Evolutionary conservation across 140 eudicot genomes (phyloP).

Genomic region (Anethum foeniculum): DNA sequence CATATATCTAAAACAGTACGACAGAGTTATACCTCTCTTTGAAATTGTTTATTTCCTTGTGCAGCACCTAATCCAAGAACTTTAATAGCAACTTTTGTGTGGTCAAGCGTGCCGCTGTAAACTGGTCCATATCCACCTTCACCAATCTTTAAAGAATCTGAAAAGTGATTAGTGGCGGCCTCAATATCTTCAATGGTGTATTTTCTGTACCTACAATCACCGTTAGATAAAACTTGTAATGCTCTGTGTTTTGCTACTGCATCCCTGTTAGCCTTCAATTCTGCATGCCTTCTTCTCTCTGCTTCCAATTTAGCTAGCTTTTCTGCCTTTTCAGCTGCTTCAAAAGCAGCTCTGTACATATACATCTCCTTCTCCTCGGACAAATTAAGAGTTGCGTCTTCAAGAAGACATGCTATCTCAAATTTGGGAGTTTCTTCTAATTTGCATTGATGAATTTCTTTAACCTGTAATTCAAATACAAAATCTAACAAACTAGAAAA

Average conservation of each 20-base stretch:
- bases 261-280: conserved; percentile 31
- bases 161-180: conserved; percentile 35
- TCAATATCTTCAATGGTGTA: conserved; percentile 49
- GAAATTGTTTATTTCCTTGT: conserved; percentile 49
- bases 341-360: conserved; percentile 35
- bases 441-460: conserved; percentile 32
- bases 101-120: conserved; percentile 44
- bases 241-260: conserved; percentile 30
- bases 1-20: background rate
- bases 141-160: conserved; percentile 33
- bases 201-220: conserved; percentile 27
- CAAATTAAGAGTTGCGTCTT: conserved; percentile 26
- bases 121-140: conserved; percentile 82
- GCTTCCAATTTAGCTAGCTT: conserved; percentile 41
- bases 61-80: conserved; percentile 46
- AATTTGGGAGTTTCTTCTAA: conserved; percentile 18
- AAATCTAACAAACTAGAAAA: background rate
- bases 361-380: conserved; percentile 32
- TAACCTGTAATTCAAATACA: conserved; percentile 24
- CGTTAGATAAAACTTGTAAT: conserved; percentile 12
- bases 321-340: conserved; percentile 43
- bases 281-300: conserved; percentile 37
- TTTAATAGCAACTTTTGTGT: conserved; percentile 50
- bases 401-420: conserved; percentile 27
- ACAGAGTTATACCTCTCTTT: conserved; percentile 39